Base-by-base conservation (phyloP, 1,284 basidiomycete genomes). In the Leucoagaricus sp. region DNA sequence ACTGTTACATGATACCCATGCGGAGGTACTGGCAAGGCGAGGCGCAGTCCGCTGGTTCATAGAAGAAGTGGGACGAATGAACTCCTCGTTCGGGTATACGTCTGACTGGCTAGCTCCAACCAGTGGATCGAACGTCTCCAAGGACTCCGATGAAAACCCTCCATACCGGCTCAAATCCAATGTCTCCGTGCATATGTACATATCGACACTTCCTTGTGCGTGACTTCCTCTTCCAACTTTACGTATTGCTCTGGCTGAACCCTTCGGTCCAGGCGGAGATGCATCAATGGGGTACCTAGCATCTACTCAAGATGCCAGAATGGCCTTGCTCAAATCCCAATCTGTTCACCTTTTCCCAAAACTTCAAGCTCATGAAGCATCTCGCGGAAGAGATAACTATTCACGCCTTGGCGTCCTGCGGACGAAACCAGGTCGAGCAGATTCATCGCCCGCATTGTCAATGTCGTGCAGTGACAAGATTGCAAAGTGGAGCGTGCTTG, bases 391-490 rank as follows among this genome's bases (percentile, higher is more conserved):
- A 15, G 83, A 90, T 63, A 86, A 89, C 46, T 96, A 95, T 69
- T 67, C 82, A 5, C 78, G 86, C 8, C 74, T 85, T 31, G 89
- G 91, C 6, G 86, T 89, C 12, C 72, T 96, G 40, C 86, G 94
- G 26, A 96, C 94, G 1, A 97, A 96, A 68, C 94, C 94, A 1
- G 94, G 91, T 8, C 84, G 94, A 53, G 86, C 90, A 0, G 94
- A 96, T 67, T 88, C 91, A 0, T 86, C 86, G 0, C 84, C 87
- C 0, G 92, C 94, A 1, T 71, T 82, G 1, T 93, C 82, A 61
- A 91, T 96, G 84, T 91, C 91, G 0, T 96, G 94, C 71, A 93
- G 89, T 62, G 94, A 97, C 72, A 97, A 97, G 72, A 87, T 97
- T 42, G 91, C 92, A 0, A 72, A 79, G 1, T 97, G 93, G 92